phyloP scores from a whole-genome alignment of 345 rosid species.

The sweet orange (Citrus sinensis) region DVS_A1.0 CM039165.1:19760001-19760500 shows the following conservation, averaged over 20 bases:
- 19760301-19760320: not conserved
- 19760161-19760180: not conserved
- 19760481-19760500: too few relatives aligned
- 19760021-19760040: not conserved
- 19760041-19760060: not conserved
- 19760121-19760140: not conserved
- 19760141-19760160: not conserved
- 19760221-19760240: too few relatives aligned
- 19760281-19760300: too few relatives aligned
- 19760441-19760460: accelerated
- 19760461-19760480: accelerated
- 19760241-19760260: not conserved
- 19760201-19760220: not conserved
- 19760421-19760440: accelerated
- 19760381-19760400: not conserved
- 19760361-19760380: not conserved
- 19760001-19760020: not conserved
- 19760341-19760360: not conserved
- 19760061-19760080: not conserved
- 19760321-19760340: too few relatives aligned
- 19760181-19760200: not conserved
- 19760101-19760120: not conserved
- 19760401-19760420: too few relatives aligned
- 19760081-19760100: not conserved
- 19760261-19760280: too few relatives aligned